These are phyloP conservation scores for Septoria petroselini DNA, from an alignment of 2,329 filamentous ascomycete genomes.

Conservation along the genomic window DNA sequence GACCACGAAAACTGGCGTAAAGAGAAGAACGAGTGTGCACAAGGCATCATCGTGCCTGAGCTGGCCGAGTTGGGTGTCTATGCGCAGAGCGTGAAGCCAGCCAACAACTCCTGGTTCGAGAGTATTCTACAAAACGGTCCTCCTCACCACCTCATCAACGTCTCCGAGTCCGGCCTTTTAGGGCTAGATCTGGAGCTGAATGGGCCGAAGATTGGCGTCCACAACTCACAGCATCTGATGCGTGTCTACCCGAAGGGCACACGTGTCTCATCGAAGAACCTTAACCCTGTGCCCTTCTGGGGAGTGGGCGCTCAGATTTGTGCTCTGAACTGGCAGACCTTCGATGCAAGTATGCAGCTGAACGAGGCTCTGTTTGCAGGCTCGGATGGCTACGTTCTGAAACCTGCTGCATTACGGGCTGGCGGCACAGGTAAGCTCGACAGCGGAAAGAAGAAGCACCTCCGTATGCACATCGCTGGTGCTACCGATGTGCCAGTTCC, in stretches of 20 bases:
- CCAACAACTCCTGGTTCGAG: slow-evolving; percentile 64
- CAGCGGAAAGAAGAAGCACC: slow-evolving; percentile 49
- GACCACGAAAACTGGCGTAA: slow-evolving; percentile 55
- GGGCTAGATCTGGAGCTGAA: slow-evolving; percentile 45
- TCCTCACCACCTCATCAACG: slow-evolving; percentile 66
- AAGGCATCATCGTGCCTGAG: slow-evolving; percentile 58
- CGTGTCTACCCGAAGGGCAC: slow-evolving; percentile 68
- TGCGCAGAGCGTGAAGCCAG: slow-evolving; percentile 66
- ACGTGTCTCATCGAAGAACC: slow-evolving; percentile 63
- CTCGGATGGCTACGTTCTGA: slow-evolving; percentile 64
- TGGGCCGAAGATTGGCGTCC: slow-evolving; percentile 50
- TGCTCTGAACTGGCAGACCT: slow-evolving; percentile 68
- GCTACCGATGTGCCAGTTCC: slow-evolving; percentile 61
- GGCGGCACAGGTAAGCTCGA: slow-evolving; percentile 54
- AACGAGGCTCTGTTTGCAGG: slow-evolving; percentile 66
- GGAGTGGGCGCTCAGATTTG: slow-evolving; percentile 66
- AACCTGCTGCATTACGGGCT: slow-evolving; percentile 58
- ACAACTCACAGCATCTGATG: slow-evolving; percentile 67
- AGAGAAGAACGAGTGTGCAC: slow-evolving; percentile 50
- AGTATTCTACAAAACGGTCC: slow-evolving; percentile 49
- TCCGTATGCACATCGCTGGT: slow-evolving; percentile 60
- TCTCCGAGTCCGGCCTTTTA: slow-evolving; percentile 63
- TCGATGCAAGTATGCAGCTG: slow-evolving; percentile 63
- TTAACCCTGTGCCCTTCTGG: slow-evolving; percentile 64
- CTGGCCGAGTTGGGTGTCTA: slow-evolving; percentile 65